Percentiles rank a stretch among this genome's conserved stretches.
Evolutionary conservation across 78 protist genomes (phyloP).

Genomic region (Dictyostelium firmibasis): DNA sequence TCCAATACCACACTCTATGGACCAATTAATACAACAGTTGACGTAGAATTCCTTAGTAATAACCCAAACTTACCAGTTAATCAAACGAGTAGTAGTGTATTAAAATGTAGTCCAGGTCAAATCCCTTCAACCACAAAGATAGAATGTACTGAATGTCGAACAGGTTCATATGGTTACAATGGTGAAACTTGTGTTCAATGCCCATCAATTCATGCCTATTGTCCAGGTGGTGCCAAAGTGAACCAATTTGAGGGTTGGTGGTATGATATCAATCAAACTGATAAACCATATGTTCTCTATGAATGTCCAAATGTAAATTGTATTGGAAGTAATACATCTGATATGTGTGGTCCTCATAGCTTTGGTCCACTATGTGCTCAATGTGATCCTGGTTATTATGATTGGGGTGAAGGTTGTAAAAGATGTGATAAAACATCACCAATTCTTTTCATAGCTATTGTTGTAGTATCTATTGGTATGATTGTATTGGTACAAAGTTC

Average conservation of each 20-base stretch:
- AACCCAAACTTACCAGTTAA: background rate
- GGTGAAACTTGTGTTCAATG: slow-evolving; percentile 33
- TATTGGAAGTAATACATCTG: slow-evolving; percentile 1
- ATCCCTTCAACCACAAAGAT: background rate
- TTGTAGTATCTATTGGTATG: background rate
- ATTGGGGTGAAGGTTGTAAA: slow-evolving; percentile 57
- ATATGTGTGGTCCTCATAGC: background rate
- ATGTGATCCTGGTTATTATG: slow-evolving; percentile 44
- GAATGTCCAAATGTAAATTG: background rate
- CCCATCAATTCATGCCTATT: slow-evolving; percentile 30
- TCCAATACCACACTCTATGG: background rate
- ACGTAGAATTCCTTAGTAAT: background rate
- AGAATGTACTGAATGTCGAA: background rate
- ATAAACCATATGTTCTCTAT: slow-evolving; percentile 2
- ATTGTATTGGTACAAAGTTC: slow-evolving; percentile 46
- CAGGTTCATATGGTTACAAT: slow-evolving; percentile 39
- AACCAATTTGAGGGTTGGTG: slow-evolving; percentile 5
- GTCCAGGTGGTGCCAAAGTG: background rate
- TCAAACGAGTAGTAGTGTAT: background rate
- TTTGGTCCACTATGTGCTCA: slow-evolving; percentile 37
- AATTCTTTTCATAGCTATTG: background rate
- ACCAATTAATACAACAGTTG: background rate
- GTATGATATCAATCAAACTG: background rate
- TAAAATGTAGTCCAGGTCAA: slow-evolving; percentile 1
- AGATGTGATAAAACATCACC: background rate